Base-by-base conservation (phyloP, 768 basidiomycete species). In the Hypholoma fasciculare region DNA sequence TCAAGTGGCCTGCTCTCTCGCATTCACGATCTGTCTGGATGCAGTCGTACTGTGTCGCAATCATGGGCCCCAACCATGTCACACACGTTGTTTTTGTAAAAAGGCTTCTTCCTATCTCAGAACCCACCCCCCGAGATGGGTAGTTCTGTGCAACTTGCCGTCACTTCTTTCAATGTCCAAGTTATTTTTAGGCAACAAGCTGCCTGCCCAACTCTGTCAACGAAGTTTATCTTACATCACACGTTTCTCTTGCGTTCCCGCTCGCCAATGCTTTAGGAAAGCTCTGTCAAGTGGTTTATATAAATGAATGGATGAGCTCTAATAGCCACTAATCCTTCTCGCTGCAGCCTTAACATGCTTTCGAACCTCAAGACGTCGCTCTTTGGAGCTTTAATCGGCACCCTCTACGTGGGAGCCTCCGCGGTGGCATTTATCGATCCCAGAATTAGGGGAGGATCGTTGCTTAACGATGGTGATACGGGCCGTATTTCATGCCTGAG, bases 401-500 rank as follows among this genome's bases (percentile, higher is more conserved):
- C 54, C 47, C 54, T 54, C 23, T 54, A 37, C 44, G 36, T 47
- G n/a, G 34, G 36, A 40, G 56, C 56, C 13, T 67, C 67, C 7
- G 30, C 30, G 30, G 69, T 66, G 9, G 72, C 63, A 11, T 80
- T 73, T 59, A 63, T 79, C 63, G 75, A 83, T 65, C 87, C 88
- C 1, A 65, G 61, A 19, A 47, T 62, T 7, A 71, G 70, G 34
- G 87, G 87, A 14, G 90, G 90, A 5, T 82, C 77, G 50, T 84
- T 88, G 85, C 78, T 92, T 4, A 85, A 88, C 46, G 84, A 71
- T 60, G 88, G 77, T 67, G 37, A 27, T 53, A 27, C 3, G 47
- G 36, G 17, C 11, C n/a, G 43, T 17, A 9, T 26, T 23, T 51
- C 17, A 14, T 37, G 38, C 5, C 16, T 16, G n/a, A 9, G 30